Evolutionary conservation across 106 monocot genomes (phyloP).

Genomic region (Chionographis japonica): DNA sequence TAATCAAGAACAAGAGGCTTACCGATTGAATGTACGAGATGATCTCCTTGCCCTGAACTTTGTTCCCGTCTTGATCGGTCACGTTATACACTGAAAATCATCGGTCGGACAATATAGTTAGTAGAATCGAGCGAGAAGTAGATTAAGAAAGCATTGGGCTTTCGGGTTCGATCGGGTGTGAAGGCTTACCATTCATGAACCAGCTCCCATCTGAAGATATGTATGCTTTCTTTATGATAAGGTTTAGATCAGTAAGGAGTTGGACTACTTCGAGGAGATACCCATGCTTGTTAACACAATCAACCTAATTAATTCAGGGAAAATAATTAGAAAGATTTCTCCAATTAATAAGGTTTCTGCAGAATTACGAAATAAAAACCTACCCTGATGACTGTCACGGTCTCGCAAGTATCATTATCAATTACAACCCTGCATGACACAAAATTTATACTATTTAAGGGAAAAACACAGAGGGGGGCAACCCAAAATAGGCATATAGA

Average conservation of each 20-base stretch:
- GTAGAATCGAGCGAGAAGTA: neutral
- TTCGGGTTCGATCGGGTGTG: too few relatives aligned
- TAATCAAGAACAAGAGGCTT: neutral
- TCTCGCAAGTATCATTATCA: constrained; percentile 36
- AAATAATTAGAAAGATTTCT: neutral
- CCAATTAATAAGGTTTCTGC: neutral
- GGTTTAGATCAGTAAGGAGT: constrained; percentile 51
- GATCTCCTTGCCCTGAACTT: constrained; percentile 29
- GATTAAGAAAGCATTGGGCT: neutral
- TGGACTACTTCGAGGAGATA: constrained; percentile 61
- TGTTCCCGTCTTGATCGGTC: constrained; percentile 57
- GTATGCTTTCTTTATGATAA: constrained; percentile 51
- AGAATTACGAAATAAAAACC: neutral
- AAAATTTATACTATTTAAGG: neutral
- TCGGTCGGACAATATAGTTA: neutral
- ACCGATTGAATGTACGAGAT: constrained; percentile 25
- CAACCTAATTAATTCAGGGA: constrained; percentile 25
- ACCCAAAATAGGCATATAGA: neutral
- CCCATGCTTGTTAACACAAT: constrained; percentile 49
- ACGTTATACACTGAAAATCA: constrained; percentile 46
- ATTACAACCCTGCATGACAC: constrained; percentile 29
- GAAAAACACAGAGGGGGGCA: neutral
- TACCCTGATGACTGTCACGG: constrained; percentile 42
- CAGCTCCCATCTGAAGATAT: constrained; percentile 59
- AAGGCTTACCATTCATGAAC: constrained; percentile 67